Conservation (phyloP, 2,329 filamentous ascomycete genomes). For the Macrophomina phaseolina region DNA sequence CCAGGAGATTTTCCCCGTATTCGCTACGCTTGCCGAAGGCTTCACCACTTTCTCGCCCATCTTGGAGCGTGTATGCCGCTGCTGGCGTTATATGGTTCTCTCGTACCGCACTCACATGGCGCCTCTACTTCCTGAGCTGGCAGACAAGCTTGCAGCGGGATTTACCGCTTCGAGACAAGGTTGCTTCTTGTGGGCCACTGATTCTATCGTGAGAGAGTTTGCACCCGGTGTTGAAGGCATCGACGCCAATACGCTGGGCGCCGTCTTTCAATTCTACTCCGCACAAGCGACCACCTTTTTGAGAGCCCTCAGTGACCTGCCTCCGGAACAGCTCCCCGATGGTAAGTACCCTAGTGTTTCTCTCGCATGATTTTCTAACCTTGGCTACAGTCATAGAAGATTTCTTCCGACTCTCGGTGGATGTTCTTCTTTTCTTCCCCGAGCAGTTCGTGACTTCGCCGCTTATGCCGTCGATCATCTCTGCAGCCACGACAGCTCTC, state of each 20-base stretch:
- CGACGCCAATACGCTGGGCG: conserved; percentile 78
- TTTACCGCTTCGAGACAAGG: conserved; percentile 88
- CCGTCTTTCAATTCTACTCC: conserved; percentile 94
- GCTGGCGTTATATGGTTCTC: conserved; percentile 96
- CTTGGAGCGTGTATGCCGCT: conserved; percentile 89
- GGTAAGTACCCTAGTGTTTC: conserved; percentile 46
- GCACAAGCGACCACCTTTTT: conserved; percentile 90
- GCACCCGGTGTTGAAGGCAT: conserved; percentile 88
- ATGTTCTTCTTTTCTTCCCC: conserved; percentile 92
- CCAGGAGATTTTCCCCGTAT: conserved; percentile 87
- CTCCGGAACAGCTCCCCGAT: conserved; percentile 76
- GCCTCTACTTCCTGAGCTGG: conserved; percentile 82
- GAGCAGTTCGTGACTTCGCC: conserved; percentile 79
- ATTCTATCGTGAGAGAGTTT: conserved; percentile 93
- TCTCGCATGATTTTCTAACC: not conserved
- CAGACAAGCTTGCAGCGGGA: conserved; percentile 83
- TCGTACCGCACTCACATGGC: conserved; percentile 91
- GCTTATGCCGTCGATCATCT: conserved; percentile 81
- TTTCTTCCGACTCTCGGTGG: conserved; percentile 91
- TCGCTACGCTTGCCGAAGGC: conserved; percentile 84
- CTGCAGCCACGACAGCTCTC: conserved; percentile 84
- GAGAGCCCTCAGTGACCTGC: conserved; percentile 83
- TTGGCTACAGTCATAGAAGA: conserved; percentile 77
- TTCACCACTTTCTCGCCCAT: conserved; percentile 88
- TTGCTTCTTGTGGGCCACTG: conserved; percentile 98